These are phyloP conservation scores for Irpex sp. DNA, from an alignment of 1,284 basidiomycete species.

Conservation along the genomic window DNA sequence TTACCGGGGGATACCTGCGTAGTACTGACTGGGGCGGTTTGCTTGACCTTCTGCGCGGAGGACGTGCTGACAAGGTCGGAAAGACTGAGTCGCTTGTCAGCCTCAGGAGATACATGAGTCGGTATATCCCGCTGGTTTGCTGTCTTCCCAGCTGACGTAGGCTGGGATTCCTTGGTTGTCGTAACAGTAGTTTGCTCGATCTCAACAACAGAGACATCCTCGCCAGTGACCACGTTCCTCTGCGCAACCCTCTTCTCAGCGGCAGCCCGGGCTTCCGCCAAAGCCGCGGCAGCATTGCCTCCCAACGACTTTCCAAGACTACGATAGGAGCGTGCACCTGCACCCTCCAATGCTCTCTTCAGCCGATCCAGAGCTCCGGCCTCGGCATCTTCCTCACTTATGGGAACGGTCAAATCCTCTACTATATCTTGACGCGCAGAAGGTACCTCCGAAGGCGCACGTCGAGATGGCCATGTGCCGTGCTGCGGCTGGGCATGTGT, in stretches of 20 bases:
- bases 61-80: slow-evolving; percentile 42
- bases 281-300: slow-evolving; percentile 51
- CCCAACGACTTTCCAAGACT: slow-evolving; percentile 62
- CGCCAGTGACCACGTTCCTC: slow-evolving; percentile 39
- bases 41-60: slow-evolving; percentile 6
- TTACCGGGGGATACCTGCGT: neutral
- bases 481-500: neutral
- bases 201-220: neutral
- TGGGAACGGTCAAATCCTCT: slow-evolving; percentile 16
- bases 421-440: neutral
- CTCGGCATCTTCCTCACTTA: slow-evolving; percentile 26
- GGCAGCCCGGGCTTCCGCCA: slow-evolving; percentile 67
- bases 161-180: neutral
- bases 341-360: slow-evolving; percentile 64
- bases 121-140: neutral
- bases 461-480: neutral
- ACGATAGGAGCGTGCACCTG: slow-evolving; percentile 61
- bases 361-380: slow-evolving; percentile 57
- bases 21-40: neutral
- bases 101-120: slow-evolving; percentile 14
- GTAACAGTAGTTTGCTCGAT: neutral
- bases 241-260: slow-evolving; percentile 70
- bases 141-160: neutral
- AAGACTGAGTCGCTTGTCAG: slow-evolving; percentile 44
- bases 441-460: neutral